Evolutionary conservation across 352 stramenopile species (phyloP).

Genomic region (Halophytophthora batemanensis): DNA sequence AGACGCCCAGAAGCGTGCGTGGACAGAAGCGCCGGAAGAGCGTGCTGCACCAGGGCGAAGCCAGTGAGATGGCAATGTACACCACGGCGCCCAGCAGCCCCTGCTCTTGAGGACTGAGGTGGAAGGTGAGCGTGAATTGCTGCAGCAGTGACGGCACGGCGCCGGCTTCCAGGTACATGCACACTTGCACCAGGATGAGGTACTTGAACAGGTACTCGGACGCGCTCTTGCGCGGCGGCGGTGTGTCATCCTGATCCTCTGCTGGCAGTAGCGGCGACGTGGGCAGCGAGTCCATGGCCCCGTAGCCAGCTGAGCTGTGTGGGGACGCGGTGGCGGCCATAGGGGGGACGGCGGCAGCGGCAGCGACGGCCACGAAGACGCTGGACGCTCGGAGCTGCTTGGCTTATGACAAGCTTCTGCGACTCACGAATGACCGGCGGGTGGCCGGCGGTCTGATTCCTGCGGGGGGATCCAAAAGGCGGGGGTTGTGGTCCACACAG

Average conservation of each 20-base stretch:
- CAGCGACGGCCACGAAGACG: not conserved
- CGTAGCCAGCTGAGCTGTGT: constrained; percentile 24
- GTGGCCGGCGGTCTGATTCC: no score
- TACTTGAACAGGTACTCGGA: constrained; percentile 85
- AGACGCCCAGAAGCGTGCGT: constrained; percentile 59
- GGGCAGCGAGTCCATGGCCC: constrained; percentile 18
- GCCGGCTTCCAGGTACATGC: constrained; percentile 85
- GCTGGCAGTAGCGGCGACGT: constrained; percentile 17
- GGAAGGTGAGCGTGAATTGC: constrained; percentile 79
- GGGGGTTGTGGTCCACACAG: no score
- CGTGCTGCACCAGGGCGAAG: constrained; percentile 75
- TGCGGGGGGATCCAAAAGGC: no score
- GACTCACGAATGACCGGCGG: no score
- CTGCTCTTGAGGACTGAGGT: constrained; percentile 73
- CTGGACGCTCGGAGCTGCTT: no score
- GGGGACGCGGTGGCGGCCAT: constrained; percentile 20
- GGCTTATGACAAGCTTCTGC: no score
- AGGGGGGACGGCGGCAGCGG: constrained; percentile 3
- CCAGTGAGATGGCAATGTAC: constrained; percentile 80
- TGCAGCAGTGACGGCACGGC: constrained; percentile 81
- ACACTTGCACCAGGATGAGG: constrained; percentile 80
- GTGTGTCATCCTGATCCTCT: no score
- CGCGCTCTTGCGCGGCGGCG: constrained; percentile 3
- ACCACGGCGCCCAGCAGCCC: constrained; percentile 78
- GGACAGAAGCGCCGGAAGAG: constrained; percentile 78